These are phyloP conservation scores for Plasmodium billcollinsi DNA, from an alignment of 169 alveolate species.

Conservation along the genomic window DNA sequence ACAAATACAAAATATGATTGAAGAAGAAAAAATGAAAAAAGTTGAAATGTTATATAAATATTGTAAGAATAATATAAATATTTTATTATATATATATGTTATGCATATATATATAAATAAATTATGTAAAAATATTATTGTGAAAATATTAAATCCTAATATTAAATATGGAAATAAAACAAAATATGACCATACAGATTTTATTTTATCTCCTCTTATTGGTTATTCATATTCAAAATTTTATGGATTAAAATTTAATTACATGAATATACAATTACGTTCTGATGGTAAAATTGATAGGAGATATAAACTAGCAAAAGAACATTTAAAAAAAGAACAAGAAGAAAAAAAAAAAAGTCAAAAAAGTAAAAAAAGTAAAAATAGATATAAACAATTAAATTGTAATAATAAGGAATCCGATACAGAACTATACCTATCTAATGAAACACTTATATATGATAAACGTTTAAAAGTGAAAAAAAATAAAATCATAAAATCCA, in stretches of 20 bases:
- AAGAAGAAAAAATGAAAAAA: slow-evolving; percentile 51
- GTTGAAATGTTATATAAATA: slow-evolving; percentile 32
- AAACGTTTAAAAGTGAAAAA: not conserved
- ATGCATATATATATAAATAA: slow-evolving; percentile 53
- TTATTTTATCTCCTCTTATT: slow-evolving; percentile 51
- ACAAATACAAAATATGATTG: slow-evolving; percentile 12
- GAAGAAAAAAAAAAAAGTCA: not conserved
- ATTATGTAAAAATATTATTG: slow-evolving; percentile 54
- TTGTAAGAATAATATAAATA: slow-evolving; percentile 43
- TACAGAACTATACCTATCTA: not conserved
- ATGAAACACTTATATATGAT: not conserved
- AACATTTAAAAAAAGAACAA: not conserved
- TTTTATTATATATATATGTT: slow-evolving; percentile 40
- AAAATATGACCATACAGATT: slow-evolving; percentile 41
- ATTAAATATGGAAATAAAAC: slow-evolving; percentile 33
- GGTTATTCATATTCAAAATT: slow-evolving; percentile 50
- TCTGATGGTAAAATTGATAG: slow-evolving; percentile 4
- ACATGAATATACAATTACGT: slow-evolving; percentile 11
- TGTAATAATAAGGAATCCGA: not conserved
- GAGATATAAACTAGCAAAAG: not conserved
- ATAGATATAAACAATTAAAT: not conserved
- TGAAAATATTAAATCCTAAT: slow-evolving; percentile 40
- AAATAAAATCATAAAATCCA: not conserved
- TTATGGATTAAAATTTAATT: slow-evolving; percentile 33
- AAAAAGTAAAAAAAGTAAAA: slow-evolving; percentile 9